Conservation (phyloP, 2,329 filamentous ascomycete genomes). For the Calcarisporium arbuscula region DNA sequence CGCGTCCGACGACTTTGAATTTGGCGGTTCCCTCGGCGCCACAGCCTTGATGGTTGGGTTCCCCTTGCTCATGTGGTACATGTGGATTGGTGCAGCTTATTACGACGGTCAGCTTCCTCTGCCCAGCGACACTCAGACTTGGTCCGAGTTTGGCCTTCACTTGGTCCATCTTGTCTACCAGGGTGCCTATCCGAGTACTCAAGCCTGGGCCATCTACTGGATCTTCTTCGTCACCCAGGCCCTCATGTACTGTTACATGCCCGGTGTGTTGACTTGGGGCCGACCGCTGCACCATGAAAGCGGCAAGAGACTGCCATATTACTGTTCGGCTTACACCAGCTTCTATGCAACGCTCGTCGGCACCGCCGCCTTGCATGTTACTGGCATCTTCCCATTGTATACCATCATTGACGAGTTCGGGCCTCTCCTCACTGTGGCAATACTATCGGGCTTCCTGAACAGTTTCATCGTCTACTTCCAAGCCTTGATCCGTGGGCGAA, state of each 20-base stretch:
- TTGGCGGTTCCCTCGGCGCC: constrained; percentile 75
- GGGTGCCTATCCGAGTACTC: constrained; percentile 71
- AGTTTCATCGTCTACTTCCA: constrained; percentile 79
- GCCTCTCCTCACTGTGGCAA: constrained; percentile 83
- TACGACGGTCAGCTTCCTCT: constrained; percentile 77
- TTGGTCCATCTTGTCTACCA: constrained; percentile 68
- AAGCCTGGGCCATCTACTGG: constrained; percentile 93
- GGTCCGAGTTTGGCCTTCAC: constrained; percentile 63
- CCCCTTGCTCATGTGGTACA: constrained; percentile 91
- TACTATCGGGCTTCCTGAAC: constrained; percentile 79
- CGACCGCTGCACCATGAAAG: constrained; percentile 76
- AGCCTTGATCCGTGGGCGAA: constrained; percentile 66
- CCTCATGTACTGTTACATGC: constrained; percentile 73
- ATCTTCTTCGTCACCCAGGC: constrained; percentile 79
- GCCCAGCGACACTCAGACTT: constrained; percentile 57
- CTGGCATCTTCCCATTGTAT: constrained; percentile 79
- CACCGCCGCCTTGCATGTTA: constrained; percentile 64
- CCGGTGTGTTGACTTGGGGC: constrained; percentile 78
- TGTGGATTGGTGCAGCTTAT: constrained; percentile 93
- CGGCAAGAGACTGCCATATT: constrained; percentile 83
- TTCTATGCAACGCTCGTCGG: constrained; percentile 78
- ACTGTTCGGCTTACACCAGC: constrained; percentile 80
- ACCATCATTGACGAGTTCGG: constrained; percentile 93
- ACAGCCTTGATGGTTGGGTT: constrained; percentile 85
- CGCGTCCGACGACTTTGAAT: constrained; percentile 60